Conservation (phyloP, 1,139 yeast species). For the Debaryomyces nepalensis region DNA sequence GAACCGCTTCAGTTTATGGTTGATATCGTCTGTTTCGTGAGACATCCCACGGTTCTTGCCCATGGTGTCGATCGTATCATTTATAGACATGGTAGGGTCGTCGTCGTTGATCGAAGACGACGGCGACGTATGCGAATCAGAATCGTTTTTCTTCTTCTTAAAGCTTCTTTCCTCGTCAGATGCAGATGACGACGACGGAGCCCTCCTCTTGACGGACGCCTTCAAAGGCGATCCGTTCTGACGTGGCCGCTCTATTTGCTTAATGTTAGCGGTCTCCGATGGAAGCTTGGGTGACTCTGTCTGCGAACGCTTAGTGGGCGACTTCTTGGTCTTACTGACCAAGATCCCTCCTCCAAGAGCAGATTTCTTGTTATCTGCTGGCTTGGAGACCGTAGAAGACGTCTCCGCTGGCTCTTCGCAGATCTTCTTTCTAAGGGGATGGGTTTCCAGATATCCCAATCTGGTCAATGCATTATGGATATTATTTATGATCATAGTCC, state of each 20-base stretch:
- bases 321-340: slow-evolving; percentile 15
- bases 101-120: slow-evolving; percentile 33
- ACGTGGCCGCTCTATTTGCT: slow-evolving; percentile 3
- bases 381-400: no score
- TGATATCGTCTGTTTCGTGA: slow-evolving; percentile 11
- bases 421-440: slow-evolving; percentile 47
- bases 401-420: slow-evolving; percentile 23
- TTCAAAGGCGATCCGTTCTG: slow-evolving; percentile 11
- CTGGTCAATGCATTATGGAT: slow-evolving; percentile 47
- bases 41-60: not conserved
- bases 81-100: slow-evolving; percentile 16
- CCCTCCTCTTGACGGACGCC: slow-evolving; percentile 8
- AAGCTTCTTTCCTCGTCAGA: slow-evolving; percentile 21
- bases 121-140: slow-evolving; percentile 33
- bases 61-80: slow-evolving; percentile 10
- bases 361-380: slow-evolving; percentile 17
- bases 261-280: slow-evolving; percentile 3
- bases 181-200: slow-evolving; percentile 13
- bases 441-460: slow-evolving; percentile 49
- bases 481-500: slow-evolving; percentile 37
- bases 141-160: slow-evolving; percentile 18
- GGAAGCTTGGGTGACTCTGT: slow-evolving; percentile 24
- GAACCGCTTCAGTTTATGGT: slow-evolving; percentile 18
- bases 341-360: slow-evolving; percentile 31
- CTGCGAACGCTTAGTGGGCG: slow-evolving; percentile 24